Percentiles rank a stretch among this genome's conserved stretches.
These are phyloP conservation scores for Rhizopus stolonifer DNA, from an alignment of 371 early-diverging fungal species.

Conservation along the genomic window DNA sequence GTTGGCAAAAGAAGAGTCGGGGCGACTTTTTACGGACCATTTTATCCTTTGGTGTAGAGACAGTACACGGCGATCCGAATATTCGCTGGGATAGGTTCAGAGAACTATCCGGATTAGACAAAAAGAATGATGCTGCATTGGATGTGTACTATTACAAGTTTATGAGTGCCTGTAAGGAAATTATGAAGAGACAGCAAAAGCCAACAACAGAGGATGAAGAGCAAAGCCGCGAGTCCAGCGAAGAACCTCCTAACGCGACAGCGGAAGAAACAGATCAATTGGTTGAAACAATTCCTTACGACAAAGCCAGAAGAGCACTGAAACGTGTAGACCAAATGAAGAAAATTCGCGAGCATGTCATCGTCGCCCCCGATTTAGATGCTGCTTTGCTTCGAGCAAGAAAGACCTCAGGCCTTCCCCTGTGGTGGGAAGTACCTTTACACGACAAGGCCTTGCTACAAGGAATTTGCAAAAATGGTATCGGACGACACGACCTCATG, in stretches of 20 bases:
- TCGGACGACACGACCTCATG: slow-evolving; percentile 65
- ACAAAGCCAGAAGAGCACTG: slow-evolving; percentile 66
- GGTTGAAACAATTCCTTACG: slow-evolving; percentile 53
- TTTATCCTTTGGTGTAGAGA: slow-evolving; percentile 65
- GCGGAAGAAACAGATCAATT: slow-evolving; percentile 44
- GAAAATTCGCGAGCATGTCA: slow-evolving; percentile 59
- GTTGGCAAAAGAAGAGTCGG: slow-evolving; percentile 67
- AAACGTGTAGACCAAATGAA: slow-evolving; percentile 70
- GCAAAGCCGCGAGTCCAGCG: slow-evolving; percentile 31
- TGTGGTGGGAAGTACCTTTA: slow-evolving; percentile 64
- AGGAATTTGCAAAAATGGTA: slow-evolving; percentile 69
- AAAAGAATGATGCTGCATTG: slow-evolving; percentile 67
- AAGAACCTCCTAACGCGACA: slow-evolving; percentile 20
- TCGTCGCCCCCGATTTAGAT: slow-evolving; percentile 55
- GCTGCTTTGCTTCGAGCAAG: slow-evolving; percentile 25
- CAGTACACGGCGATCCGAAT: slow-evolving; percentile 27
- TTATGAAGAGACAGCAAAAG: slow-evolving; percentile 38
- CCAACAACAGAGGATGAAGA: slow-evolving; percentile 13
- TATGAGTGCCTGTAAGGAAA: slow-evolving; percentile 57
- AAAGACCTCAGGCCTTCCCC: slow-evolving; percentile 39
- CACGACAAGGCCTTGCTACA: slow-evolving; percentile 68
- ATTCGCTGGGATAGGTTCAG: slow-evolving; percentile 68
- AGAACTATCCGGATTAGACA: slow-evolving; percentile 58
- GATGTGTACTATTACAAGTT: slow-evolving; percentile 61
- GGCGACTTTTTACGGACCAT: slow-evolving; percentile 65